A percentile compares a stretch with the other conserved stretches of the same genome.
phyloP scores from a whole-genome alignment of 495 filamentous ascomycete genomes.

The Thermothielavioides terrestris region DNA sequence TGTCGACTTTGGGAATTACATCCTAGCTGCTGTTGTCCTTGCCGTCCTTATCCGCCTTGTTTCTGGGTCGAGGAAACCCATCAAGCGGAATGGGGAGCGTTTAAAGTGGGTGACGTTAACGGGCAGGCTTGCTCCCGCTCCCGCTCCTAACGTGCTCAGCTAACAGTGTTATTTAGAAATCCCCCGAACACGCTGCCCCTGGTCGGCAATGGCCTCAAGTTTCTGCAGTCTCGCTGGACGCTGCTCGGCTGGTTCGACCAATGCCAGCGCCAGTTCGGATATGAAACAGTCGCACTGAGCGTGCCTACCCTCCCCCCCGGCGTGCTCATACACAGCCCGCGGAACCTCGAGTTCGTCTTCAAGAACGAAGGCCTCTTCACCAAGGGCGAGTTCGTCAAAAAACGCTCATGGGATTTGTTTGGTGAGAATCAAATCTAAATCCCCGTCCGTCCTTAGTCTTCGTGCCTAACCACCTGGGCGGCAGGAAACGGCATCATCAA shows the following conservation, averaged over 20 bases:
- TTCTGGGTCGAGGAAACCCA: slow-evolving; percentile 8
- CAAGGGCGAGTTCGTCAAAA: slow-evolving; percentile 51
- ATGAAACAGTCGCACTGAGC: slow-evolving; percentile 47
- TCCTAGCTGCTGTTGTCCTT: slow-evolving; percentile 8
- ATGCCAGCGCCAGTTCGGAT: slow-evolving; percentile 45
- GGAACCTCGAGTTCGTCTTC: slow-evolving; percentile 50
- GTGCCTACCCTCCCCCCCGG: slow-evolving; percentile 51
- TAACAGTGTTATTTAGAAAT: slow-evolving; percentile 22
- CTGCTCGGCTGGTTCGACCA: slow-evolving; percentile 52
- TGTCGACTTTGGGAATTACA: slow-evolving; percentile 10
- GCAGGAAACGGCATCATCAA: slow-evolving; percentile 56
- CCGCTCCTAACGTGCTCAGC: too few species aligned
- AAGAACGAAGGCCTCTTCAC: slow-evolving; percentile 49
- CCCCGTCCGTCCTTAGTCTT: neutral
- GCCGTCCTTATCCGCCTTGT: slow-evolving; percentile 15
- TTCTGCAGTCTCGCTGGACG: slow-evolving; percentile 47
- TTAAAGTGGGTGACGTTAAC: slow-evolving; percentile 22
- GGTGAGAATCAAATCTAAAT: slow-evolving; percentile 34
- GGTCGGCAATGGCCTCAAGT: slow-evolving; percentile 50
- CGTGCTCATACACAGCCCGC: slow-evolving; percentile 51
- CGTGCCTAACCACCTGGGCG: too few species aligned
- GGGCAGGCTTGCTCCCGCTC: too few species aligned
- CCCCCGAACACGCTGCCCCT: slow-evolving; percentile 50
- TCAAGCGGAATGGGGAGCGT: slow-evolving; percentile 20
- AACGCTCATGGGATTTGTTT: slow-evolving; percentile 51